A percentile compares a stretch with the other conserved stretches of the same genome.
Evolutionary conservation across 2,329 filamentous ascomycete genomes (phyloP).

Genomic region (Capronia coronata): DNA sequence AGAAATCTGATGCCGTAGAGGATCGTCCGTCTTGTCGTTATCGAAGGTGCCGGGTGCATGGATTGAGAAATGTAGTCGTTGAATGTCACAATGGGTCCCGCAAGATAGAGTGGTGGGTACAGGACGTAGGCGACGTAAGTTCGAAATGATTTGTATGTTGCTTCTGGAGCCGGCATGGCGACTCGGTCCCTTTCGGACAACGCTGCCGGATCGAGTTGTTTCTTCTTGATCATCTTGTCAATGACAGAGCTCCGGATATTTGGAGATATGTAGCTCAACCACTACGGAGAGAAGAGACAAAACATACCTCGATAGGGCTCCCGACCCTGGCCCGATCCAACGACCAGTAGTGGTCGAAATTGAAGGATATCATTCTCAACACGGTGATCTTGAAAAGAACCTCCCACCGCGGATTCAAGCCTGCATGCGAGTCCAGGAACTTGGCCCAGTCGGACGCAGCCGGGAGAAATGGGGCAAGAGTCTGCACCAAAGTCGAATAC

Average conservation of each 20-base stretch:
- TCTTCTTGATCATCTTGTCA: constrained; percentile 82
- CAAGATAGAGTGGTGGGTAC: constrained; percentile 87
- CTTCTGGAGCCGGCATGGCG: constrained; percentile 61
- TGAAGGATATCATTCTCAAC: constrained; percentile 88
- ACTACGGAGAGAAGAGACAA: constrained; percentile 29
- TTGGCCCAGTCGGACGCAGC: constrained; percentile 55
- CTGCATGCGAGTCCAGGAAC: constrained; percentile 71
- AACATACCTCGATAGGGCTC: constrained; percentile 73
- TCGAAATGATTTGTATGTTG: constrained; percentile 66
- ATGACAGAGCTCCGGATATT: constrained; percentile 29
- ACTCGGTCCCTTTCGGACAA: constrained; percentile 87
- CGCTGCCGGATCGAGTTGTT: constrained; percentile 79
- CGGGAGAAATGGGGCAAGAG: constrained; percentile 43
- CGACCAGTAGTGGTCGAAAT: constrained; percentile 95
- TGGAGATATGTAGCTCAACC: constrained; percentile 2
- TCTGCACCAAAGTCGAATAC: constrained; percentile 56
- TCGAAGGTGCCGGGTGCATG: constrained; percentile 64
- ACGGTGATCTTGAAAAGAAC: constrained; percentile 97
- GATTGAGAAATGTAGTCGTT: constrained; percentile 93
- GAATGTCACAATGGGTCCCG: constrained; percentile 91
- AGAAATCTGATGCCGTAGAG: constrained; percentile 80
- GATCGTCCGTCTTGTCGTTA: constrained; percentile 63
- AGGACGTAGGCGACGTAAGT: constrained; percentile 86
- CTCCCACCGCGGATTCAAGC: constrained; percentile 86
- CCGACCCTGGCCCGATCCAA: constrained; percentile 52